Evolutionary conservation across 2,329 filamentous ascomycete genomes (phyloP).

Genomic region (Orbilia quercus): DNA sequence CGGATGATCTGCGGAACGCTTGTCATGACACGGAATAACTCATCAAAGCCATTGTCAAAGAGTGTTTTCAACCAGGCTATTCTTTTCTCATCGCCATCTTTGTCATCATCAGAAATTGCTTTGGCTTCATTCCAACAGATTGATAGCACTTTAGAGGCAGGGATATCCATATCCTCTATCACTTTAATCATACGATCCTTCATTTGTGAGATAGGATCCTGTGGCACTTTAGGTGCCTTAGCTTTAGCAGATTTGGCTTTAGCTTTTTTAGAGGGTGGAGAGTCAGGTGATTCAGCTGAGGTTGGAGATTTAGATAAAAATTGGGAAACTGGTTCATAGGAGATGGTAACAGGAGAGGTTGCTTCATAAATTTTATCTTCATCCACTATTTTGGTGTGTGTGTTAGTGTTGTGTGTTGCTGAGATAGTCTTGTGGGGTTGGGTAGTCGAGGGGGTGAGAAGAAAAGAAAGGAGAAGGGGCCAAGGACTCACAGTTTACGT

Average conservation of each 20-base stretch:
- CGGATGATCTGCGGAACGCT: conserved; percentile 23
- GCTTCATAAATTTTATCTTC: conserved; percentile 36
- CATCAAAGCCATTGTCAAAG: conserved; percentile 53
- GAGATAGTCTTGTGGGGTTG: not conserved
- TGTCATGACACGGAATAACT: conserved; percentile 45
- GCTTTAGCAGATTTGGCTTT: conserved; percentile 22
- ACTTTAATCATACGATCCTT: conserved; percentile 45
- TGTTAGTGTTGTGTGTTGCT: not conserved
- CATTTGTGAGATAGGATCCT: conserved; percentile 47
- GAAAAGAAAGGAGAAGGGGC: not conserved
- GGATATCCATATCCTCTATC: conserved; percentile 41
- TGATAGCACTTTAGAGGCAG: conserved; percentile 21
- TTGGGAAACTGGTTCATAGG: conserved; percentile 36
- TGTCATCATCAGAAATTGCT: conserved; percentile 40
- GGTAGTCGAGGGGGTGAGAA: not conserved
- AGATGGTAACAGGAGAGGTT: conserved; percentile 32
- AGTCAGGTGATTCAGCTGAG: conserved; percentile 36
- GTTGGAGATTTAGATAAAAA: conserved; percentile 35
- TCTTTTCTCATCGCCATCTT: conserved; percentile 45
- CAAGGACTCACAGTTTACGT: conserved; percentile 48
- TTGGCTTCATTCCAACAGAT: conserved; percentile 40
- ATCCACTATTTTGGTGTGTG: conserved; percentile 25
- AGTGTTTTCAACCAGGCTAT: conserved; percentile 48
- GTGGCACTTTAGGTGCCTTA: conserved; percentile 29
- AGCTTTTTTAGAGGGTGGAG: conserved; percentile 21